These are phyloP conservation scores for Petasospora fabianii DNA, from an alignment of 1,139 yeast species.

Conservation along the genomic window DNA sequence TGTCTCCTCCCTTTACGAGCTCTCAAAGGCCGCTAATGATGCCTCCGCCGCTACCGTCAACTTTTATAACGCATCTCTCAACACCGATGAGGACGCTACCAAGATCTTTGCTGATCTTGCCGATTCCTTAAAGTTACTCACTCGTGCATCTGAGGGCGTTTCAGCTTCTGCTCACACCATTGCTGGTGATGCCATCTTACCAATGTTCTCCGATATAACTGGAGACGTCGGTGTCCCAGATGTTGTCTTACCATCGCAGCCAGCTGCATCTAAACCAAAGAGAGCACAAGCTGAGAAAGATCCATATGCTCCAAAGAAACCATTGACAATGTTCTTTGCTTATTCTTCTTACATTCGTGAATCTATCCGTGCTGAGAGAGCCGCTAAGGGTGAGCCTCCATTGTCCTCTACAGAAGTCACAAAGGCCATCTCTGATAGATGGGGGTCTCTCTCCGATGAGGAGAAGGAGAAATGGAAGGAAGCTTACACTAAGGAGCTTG, in stretches of 20 bases:
- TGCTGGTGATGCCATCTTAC: conserved; percentile 14
- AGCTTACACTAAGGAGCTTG: conserved; percentile 63
- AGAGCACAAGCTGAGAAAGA: conserved; percentile 51
- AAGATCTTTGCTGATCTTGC: conserved; percentile 38
- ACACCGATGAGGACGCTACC: conserved; percentile 33
- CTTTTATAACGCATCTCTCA: conserved; percentile 55
- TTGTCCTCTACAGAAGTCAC: conserved; percentile 75
- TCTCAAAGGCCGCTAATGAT: conserved; percentile 77
- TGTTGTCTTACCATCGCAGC: neutral
- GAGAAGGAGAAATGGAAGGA: conserved; percentile 77
- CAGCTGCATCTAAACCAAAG: conserved; percentile 2
- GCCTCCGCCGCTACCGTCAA: conserved; percentile 76
- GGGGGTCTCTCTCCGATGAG: conserved; percentile 64
- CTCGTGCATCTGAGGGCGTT: conserved; percentile 24
- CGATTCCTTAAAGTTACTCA: conserved; percentile 30
- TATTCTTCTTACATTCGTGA: conserved; percentile 67
- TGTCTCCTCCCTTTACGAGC: conserved; percentile 73
- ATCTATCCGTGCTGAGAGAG: conserved; percentile 61
- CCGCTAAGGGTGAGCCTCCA: conserved; percentile 53
- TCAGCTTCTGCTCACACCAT: conserved; percentile 19
- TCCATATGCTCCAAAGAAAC: conserved; percentile 54
- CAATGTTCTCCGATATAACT: conserved; percentile 7
- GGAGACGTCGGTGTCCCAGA: conserved; percentile 1
- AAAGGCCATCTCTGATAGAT: conserved; percentile 69
- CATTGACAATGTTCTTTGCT: conserved; percentile 76